Evolutionary conservation across 2,329 filamentous ascomycete genomes (phyloP).

Genomic region (Hyphodiscus sp.): DNA sequence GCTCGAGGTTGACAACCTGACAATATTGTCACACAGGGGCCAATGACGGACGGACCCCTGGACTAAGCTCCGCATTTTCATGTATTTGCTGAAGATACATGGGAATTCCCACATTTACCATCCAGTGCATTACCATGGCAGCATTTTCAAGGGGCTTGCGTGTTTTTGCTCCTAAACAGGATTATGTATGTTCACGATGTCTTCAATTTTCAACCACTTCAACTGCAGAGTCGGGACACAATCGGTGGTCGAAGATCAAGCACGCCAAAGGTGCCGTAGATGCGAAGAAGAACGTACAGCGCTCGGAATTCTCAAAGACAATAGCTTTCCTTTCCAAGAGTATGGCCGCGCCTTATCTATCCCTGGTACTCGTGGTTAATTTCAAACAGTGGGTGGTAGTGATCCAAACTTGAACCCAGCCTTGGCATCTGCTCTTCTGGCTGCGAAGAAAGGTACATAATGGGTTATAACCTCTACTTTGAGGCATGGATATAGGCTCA

Average conservation of each 20-base stretch:
- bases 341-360: background rate
- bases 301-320: constrained; percentile 61
- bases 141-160: constrained; percentile 25
- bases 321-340: constrained; percentile 69
- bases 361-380: constrained; percentile 13
- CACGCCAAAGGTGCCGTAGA: constrained; percentile 91
- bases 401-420: constrained; percentile 69
- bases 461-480: constrained; percentile 20
- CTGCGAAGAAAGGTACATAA: constrained; percentile 67
- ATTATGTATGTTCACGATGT: constrained; percentile 23
- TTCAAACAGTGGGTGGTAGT: constrained; percentile 60
- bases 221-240: constrained; percentile 61
- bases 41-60: background rate
- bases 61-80: background rate
- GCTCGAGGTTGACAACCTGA: background rate
- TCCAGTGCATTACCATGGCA: constrained; percentile 15
- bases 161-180: constrained; percentile 6
- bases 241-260: constrained; percentile 92
- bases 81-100: no score
- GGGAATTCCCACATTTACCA: no score
- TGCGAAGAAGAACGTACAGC: constrained; percentile 66
- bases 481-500: constrained; percentile 16
- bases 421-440: constrained; percentile 64
- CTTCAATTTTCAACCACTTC: constrained; percentile 38
- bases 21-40: background rate